Percentiles rank a stretch among this genome's conserved stretches.
Conservation (phyloP, 139 green algal species). For the Haematococcus lacustris region DNA sequence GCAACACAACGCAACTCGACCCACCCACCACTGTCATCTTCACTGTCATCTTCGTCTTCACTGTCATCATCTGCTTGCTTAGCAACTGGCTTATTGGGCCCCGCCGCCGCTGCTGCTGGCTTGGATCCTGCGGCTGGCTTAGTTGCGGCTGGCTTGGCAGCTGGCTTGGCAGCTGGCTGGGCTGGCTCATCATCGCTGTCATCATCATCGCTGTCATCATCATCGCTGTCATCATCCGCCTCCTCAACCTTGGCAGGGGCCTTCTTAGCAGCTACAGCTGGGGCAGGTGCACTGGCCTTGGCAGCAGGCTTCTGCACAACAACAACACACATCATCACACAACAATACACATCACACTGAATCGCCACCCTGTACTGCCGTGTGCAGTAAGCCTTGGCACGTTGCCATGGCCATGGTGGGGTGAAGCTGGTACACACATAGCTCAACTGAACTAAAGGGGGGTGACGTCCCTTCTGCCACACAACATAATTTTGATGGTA, state of each 20-base stretch:
- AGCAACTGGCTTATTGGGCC: background rate
- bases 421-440: too few species aligned
- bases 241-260: background rate
- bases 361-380: too few species aligned
- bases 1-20: too few species aligned
- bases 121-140: background rate
- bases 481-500: too few species aligned
- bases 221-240: background rate
- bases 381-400: too few species aligned
- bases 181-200: background rate
- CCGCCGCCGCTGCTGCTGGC: background rate
- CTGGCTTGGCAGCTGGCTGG: slow-evolving; percentile 9
- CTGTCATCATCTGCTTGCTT: background rate
- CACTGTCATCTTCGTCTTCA: slow-evolving; percentile 8
- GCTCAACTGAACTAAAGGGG: too few species aligned
- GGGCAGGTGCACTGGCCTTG: too few species aligned
- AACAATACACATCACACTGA: too few species aligned
- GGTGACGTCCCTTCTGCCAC: too few species aligned
- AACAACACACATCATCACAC: too few species aligned
- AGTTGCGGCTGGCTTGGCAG: slow-evolving; percentile 3
- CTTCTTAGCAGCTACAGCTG: too few species aligned
- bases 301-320: slow-evolving; percentile 17
- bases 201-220: slow-evolving; percentile 2
- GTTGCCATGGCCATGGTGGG: too few species aligned
- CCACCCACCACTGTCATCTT: background rate